Base-by-base conservation (phyloP, 169 alveolate species). In the Babesia divergens region DNA sequence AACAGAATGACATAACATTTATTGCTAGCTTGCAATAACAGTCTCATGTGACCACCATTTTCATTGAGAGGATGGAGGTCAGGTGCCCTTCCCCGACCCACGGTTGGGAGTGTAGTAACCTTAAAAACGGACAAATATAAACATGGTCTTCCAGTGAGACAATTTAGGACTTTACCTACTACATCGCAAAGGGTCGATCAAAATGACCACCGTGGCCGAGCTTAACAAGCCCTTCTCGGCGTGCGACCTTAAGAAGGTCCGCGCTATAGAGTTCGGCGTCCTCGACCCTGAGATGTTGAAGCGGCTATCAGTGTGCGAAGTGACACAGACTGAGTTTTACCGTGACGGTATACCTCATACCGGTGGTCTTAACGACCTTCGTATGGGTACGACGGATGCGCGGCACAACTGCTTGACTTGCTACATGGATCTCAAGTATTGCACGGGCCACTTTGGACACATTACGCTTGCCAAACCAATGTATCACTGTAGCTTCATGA, bases 361-460 rank as follows among this genome's bases (percentile, higher is more conserved):
- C 16, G 96, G 97, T 34, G 94, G 98, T 6, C 89, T 97, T 59
- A 95, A 96, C 84, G 99, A 96, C 69, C 91, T 94, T 4, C 90
- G 97, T 42, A 92, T 97, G 97, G 99, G 99, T n/a, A 96, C 99
- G 18, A 93, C 95, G 68, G 99, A 96, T 71, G 92, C 94, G 40
- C 94, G 92, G 46, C 79, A 90, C 28, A 82, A 74, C 44, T 98
- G 99, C 76, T 86, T 88, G 56, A 96, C 99, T 20, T 98, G 99
- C 82, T 89, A 85, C 55, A 96, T 97, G 94, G 91, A 94, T 79
- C 92, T 94, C 72, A 91, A 91, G 74, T 94, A 96, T 59, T 98
- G 99, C 75, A 99, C 99, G 5, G 99, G 99, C 18, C 99, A 98
- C 74, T 97, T 98, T 83, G 99, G 99, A 26, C 98, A 96, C 84